Base-by-base conservation (phyloP, 805 yeast genomes). In the Barnettozyma siamensis region DNA sequence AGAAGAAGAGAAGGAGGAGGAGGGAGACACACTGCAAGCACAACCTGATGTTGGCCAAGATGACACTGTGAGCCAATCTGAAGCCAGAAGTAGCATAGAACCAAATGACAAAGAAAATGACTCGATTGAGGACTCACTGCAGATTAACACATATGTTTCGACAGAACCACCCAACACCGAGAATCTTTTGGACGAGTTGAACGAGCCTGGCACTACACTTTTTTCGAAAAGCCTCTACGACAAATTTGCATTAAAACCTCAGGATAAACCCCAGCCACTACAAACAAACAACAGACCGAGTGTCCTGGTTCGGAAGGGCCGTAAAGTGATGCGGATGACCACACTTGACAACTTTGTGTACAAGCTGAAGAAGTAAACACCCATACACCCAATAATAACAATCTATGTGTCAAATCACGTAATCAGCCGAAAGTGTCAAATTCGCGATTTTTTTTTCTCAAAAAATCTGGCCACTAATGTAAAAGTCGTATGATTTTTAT, bases 401-500 rank as follows among this genome's bases (percentile, higher is more conserved):
- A 23, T 23, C 10, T 23, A 23, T 23, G 26, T 23, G 26, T 23
- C 26, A 23, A 23, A 23, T 7, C 7, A 23, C 10, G 7, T 23
- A 7, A 23, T 7, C 26, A 10, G 10, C 10, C 26, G 26, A 29
- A 9, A 29, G 12, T n/a, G 18, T 30, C 19, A 20, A n/a, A 20
- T n/a, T 12, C 24, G 24, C 24, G 24, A 21, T n/a, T n/a, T n/a
- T n/a, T n/a, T n/a, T n/a, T n/a, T n/a, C n/a, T n/a, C n/a, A n/a
- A n/a, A n/a, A n/a, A n/a, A n/a, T n/a, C n/a, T n/a, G n/a, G n/a
- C n/a, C n/a, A n/a, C n/a, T n/a, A n/a, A n/a, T n/a, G n/a, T n/a
- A n/a, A n/a, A 45, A 47, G 42, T 47, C 42, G 45, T 45, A 45
- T 40, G 49, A 47, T 47, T 40, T 47, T 34, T 6, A 7, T 17